A percentile compares a stretch with the other conserved stretches of the same genome.
Conservation (phyloP, 2,329 filamentous ascomycete species). For the Dactylellina parvicollis region DNA sequence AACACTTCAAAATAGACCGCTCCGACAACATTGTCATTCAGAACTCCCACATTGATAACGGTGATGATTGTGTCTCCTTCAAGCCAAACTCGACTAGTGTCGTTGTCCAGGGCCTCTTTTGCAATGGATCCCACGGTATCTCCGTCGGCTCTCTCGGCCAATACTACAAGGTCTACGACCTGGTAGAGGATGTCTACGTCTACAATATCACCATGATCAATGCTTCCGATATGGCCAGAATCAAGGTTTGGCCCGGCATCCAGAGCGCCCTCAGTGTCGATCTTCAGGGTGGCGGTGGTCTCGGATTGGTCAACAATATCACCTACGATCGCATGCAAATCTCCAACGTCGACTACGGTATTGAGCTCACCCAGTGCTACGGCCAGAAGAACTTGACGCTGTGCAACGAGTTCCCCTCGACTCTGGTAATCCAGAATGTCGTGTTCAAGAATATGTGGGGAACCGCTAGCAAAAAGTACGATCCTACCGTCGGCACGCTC, state of each 20-base stretch:
- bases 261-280: constrained; percentile 68
- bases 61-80: constrained; percentile 78
- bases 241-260: constrained; percentile 77
- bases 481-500: constrained; percentile 64
- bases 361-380: constrained; percentile 71
- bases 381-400: constrained; percentile 67
- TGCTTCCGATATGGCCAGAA: constrained; percentile 71
- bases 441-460: constrained; percentile 69
- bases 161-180: constrained; percentile 71
- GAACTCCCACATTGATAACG: constrained; percentile 72
- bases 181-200: constrained; percentile 75
- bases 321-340: constrained; percentile 72
- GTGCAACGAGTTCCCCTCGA: constrained; percentile 61
- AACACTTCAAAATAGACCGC: constrained; percentile 62
- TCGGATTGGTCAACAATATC: constrained; percentile 71
- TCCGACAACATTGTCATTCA: constrained; percentile 73
- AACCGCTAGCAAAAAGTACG: constrained; percentile 64
- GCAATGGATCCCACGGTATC: constrained; percentile 77
- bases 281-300: constrained; percentile 73
- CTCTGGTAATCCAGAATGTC: constrained; percentile 61
- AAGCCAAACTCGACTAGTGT: constrained; percentile 78
- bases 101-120: constrained; percentile 73
- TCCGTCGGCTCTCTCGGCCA: constrained; percentile 77
- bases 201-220: constrained; percentile 71
- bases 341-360: constrained; percentile 71